A percentile compares a stretch with the other conserved stretches of the same genome.
These are phyloP conservation scores for Diaporthe longicolla DNA, from an alignment of 2,329 filamentous ascomycete species.

Conservation along the genomic window DNA sequence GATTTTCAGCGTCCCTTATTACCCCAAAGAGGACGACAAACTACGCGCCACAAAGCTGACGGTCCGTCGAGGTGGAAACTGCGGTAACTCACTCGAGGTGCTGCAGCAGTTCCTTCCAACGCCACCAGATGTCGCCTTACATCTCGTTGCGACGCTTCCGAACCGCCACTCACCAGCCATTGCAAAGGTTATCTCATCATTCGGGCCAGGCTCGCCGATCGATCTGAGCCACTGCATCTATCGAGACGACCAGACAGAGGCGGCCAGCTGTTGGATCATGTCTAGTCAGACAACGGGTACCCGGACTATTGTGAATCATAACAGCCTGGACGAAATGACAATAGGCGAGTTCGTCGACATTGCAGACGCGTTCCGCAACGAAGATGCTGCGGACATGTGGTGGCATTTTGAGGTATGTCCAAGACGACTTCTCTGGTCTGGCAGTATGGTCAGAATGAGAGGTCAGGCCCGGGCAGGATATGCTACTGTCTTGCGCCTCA, in stretches of 20 bases:
- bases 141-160: constrained; percentile 70
- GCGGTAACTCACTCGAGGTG: constrained; percentile 79
- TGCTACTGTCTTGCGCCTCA: constrained; percentile 14
- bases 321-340: constrained; percentile 77
- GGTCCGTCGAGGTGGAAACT: constrained; percentile 79
- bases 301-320: constrained; percentile 80
- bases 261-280: constrained; percentile 79
- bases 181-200: constrained; percentile 66
- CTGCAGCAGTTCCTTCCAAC: constrained; percentile 71
- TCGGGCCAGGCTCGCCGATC: constrained; percentile 60
- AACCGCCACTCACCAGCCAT: constrained; percentile 64
- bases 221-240: constrained; percentile 71
- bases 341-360: constrained; percentile 68
- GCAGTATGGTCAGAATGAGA: constrained; percentile 6
- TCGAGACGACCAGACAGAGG: constrained; percentile 65
- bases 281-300: constrained; percentile 71
- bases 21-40: constrained; percentile 80
- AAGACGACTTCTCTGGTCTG: constrained; percentile 6
- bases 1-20: constrained; percentile 71
- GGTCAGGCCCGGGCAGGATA: constrained; percentile 2
- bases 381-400: constrained; percentile 63
- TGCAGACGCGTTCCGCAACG: constrained; percentile 54
- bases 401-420: constrained; percentile 78
- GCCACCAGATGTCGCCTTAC: constrained; percentile 48
- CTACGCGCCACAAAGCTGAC: constrained; percentile 73